Evolutionary conservation across 371 early-diverging fungal genomes (phyloP), one percentile per base, ranked within the genome.

Genomic region (Actinomucor elegans): DNA sequence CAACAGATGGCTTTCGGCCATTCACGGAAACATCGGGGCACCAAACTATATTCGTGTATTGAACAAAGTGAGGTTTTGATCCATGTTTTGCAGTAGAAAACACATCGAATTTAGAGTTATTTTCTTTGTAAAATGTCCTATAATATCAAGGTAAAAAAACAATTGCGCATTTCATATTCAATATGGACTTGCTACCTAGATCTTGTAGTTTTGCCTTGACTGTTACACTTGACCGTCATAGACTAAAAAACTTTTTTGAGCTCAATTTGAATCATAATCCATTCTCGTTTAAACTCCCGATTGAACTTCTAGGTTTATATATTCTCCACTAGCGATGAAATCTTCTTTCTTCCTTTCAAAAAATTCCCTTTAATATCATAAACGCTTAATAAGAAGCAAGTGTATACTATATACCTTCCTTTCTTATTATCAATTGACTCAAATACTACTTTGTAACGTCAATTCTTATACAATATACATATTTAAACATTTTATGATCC

Each of bases 21-120:
- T 59, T 59, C 60, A 59, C 60, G 60, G 60, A 54, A 59, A 59
- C 43, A 43, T 60, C 60, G 60, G 60, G 36, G 54, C 43, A 60
- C 55, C 50, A 60, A 57, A 57, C 37, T 51, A 26, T 32, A 51
- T 45, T 28, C 35, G 26, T 14, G 50, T 35, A 44, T 26, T 26
- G 33, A 48, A 26, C 10, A 38, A 20, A 14, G 23, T 12, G 18
- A 26, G 27, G 15, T 36, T 27, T 48, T 48, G 27, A 34, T 27
- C 48, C 23, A 11, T 24, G 36, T 29, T 37, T 28, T 27, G 12
- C 26, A 28, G 14, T 9, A 4, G 29, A 49, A 60, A 26, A 18
- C 37, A 59, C 32, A 15, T 43, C 48, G 59, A 59, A 32, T 59
- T 59, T 59, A 59, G 59, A 59, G 53, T 59, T 59, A 53, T 41